Evolutionary conservation across 202 grass and related monocot species (phyloP).

Genomic region (Panicum virgatum): DNA sequence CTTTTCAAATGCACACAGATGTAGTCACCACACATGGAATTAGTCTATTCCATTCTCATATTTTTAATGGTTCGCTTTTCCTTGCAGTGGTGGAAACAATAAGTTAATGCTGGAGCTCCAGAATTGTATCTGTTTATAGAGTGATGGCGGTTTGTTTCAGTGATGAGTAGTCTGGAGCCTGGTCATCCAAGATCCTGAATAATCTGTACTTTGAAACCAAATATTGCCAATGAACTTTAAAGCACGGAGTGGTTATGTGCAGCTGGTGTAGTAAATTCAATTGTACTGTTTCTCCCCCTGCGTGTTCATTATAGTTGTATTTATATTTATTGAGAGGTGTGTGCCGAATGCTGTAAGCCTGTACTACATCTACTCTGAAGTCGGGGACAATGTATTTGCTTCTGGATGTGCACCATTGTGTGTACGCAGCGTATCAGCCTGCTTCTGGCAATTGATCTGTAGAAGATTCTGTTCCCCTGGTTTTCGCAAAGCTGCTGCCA

Average conservation of each 20-base stretch:
- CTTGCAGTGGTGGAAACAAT: conserved; percentile 48
- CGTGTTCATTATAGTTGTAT: conserved; percentile 12
- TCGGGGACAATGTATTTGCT: no score
- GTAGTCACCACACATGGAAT: not conserved
- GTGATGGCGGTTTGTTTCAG: conserved; percentile 43
- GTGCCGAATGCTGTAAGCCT: not conserved
- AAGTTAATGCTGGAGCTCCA: conserved; percentile 53
- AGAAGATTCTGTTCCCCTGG: no score
- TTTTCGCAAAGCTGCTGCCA: not conserved
- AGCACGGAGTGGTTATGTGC: conserved; percentile 24
- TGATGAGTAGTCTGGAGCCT: conserved; percentile 33
- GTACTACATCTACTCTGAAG: no score
- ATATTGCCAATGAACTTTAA: conserved; percentile 33
- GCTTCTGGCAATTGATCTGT: not conserved
- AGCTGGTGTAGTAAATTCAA: conserved; percentile 37
- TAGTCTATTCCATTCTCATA: not conserved
- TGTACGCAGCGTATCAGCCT: not conserved
- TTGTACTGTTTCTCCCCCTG: conserved; percentile 1
- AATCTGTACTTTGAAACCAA: conserved; percentile 44
- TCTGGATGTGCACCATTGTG: no score
- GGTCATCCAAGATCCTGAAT: conserved; percentile 41
- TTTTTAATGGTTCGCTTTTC: conserved; percentile 6
- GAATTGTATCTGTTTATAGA: conserved; percentile 43
- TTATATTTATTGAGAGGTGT: conserved; percentile 31
- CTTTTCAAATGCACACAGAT: not conserved